A percentile compares a stretch with the other conserved stretches of the same genome.
These are phyloP conservation scores for Lentinula boryana DNA, from an alignment of 768 basidiomycete species.

Conservation along the genomic window DNA sequence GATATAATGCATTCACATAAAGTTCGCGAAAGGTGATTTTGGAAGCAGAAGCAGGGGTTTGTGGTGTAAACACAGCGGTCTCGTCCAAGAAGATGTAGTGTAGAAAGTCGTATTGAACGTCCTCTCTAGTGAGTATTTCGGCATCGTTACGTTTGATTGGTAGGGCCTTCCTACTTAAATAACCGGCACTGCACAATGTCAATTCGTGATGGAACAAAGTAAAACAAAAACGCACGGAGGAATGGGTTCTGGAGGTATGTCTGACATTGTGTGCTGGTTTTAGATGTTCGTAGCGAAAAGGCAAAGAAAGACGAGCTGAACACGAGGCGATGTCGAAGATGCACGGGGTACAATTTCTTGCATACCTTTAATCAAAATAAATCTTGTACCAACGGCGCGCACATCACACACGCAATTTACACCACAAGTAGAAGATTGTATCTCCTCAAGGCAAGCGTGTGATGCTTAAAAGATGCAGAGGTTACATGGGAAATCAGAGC, in stretches of 20 bases:
- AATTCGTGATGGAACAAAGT: constrained; percentile 8
- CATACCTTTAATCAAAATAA: constrained; percentile 14
- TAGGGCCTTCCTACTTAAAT: constrained; percentile 56
- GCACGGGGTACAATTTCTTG: constrained; percentile 21
- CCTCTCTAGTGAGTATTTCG: constrained; percentile 75
- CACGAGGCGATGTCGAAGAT: constrained; percentile 28
- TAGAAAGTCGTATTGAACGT: constrained; percentile 85
- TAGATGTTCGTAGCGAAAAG: constrained; percentile 29
- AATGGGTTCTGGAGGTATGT: constrained; percentile 35
- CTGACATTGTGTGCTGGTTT: not conserved
- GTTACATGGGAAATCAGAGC: not conserved
- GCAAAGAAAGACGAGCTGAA: constrained; percentile 14
- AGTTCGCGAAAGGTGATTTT: constrained; percentile 77
- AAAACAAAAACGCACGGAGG: constrained; percentile 41
- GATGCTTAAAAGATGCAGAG: not conserved
- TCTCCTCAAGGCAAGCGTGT: not conserved
- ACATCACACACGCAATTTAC: constrained; percentile 27
- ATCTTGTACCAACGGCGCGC: constrained; percentile 17
- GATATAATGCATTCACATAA: constrained; percentile 76
- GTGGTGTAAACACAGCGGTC: constrained; percentile 65
- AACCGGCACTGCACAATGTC: constrained; percentile 37
- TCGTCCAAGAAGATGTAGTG: constrained; percentile 70
- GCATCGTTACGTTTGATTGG: constrained; percentile 82
- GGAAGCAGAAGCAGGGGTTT: constrained; percentile 34
- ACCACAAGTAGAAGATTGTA: not conserved